Percentiles rank a stretch among this genome's conserved stretches.
These are phyloP conservation scores for Aphanomyces stellatus DNA, from an alignment of 352 stramenopile genomes.

Conservation along the genomic window DNA sequence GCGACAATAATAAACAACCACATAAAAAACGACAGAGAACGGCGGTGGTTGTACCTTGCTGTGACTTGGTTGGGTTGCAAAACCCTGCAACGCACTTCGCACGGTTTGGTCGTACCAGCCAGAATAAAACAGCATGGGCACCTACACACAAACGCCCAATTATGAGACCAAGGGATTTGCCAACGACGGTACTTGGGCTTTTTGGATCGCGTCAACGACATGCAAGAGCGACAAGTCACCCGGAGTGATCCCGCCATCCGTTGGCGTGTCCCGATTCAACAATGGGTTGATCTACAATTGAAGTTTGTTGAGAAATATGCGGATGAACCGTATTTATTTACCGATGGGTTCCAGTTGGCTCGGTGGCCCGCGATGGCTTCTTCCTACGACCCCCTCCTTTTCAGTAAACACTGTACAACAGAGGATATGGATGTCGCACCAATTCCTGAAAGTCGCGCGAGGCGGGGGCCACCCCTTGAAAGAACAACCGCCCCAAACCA, in stretches of 20 bases:
- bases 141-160: background rate
- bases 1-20: background rate
- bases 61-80: background rate
- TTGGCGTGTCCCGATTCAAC: background rate
- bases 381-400: background rate
- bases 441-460: background rate
- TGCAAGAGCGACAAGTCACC: background rate
- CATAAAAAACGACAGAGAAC: background rate
- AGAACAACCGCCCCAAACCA: background rate
- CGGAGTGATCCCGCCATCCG: background rate
- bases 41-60: background rate
- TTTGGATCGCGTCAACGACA: background rate
- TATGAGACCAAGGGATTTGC: background rate
- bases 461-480: slow-evolving; percentile 7
- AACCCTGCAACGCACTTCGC: slow-evolving; percentile 8
- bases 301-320: background rate
- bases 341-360: background rate
- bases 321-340: background rate
- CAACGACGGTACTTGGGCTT: background rate
- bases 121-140: slow-evolving; percentile 9
- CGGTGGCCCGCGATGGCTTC: background rate
- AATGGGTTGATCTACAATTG: slow-evolving; percentile 2
- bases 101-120: slow-evolving; percentile 9
- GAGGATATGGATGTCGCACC: background rate
- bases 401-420: background rate